A percentile compares a stretch with the other conserved stretches of the same genome.
phyloP scores from a whole-genome alignment of 2,329 filamentous ascomycete genomes.

The Ophiocordyceps camponoti-saundersi region DNA sequence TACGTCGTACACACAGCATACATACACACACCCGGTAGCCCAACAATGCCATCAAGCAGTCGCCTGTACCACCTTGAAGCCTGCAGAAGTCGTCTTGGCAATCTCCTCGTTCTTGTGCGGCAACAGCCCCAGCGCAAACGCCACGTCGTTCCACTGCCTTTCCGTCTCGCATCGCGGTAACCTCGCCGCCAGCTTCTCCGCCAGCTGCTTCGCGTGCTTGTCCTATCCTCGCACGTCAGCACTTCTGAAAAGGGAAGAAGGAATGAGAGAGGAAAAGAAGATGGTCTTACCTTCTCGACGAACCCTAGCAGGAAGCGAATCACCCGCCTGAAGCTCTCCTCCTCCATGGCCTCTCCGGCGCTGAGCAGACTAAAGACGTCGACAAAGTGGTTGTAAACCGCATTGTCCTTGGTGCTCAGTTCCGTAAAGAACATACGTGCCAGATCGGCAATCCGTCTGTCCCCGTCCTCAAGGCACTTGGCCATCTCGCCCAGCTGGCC shows the following conservation, averaged over 20 bases:
- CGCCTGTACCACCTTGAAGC: constrained; percentile 55
- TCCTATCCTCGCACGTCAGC: constrained; percentile 39
- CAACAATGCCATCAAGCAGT: constrained; percentile 24
- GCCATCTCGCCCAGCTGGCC: constrained; percentile 98
- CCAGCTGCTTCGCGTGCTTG: constrained; percentile 88
- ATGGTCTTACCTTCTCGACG: constrained; percentile 70
- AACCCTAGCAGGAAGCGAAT: constrained; percentile 89
- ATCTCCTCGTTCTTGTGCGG: constrained; percentile 93
- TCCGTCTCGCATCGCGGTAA: constrained; percentile 78
- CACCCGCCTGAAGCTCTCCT: constrained; percentile 73
- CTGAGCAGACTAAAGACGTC: constrained; percentile 95
- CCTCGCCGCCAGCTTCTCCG: constrained; percentile 80
- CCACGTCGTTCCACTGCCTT: constrained; percentile 93
- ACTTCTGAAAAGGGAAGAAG: background rate
- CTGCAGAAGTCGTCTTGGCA: constrained; percentile 54
- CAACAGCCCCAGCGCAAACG: constrained; percentile 74
- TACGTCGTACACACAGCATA: background rate
- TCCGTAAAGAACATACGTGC: constrained; percentile 98
- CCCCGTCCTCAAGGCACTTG: constrained; percentile 93
- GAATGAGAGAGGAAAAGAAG: background rate
- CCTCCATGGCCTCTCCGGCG: constrained; percentile 62
- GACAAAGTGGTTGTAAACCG: constrained; percentile 97
- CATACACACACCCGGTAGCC: background rate
- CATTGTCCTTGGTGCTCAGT: constrained; percentile 93
- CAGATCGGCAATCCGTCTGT: constrained; percentile 84